These are phyloP conservation scores for Sesbania bispinosa DNA, from an alignment of 306 rosid genomes.

Conservation along the genomic window DNA sequence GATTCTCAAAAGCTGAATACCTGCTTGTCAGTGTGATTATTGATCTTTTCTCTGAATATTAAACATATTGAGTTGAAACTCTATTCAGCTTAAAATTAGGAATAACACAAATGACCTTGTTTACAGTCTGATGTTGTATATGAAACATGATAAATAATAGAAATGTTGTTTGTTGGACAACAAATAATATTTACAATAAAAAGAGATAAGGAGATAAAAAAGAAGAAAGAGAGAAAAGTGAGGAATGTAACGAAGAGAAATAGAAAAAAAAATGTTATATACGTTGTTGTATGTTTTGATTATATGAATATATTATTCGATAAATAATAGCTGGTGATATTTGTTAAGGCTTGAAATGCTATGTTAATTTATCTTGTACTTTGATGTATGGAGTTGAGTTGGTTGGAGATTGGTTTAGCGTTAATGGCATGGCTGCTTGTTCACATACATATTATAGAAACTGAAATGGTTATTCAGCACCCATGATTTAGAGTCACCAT, in stretches of 20 bases:
- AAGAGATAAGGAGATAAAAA: too few species aligned
- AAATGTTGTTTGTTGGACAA: too few species aligned
- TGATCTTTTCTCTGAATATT: neutral
- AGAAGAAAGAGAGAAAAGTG: too few species aligned
- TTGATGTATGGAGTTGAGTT: neutral
- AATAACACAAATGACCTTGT: neutral
- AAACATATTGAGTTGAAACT: neutral
- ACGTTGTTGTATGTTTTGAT: too few species aligned
- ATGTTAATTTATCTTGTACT: neutral
- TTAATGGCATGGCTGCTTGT: neutral
- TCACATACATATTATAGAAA: neutral
- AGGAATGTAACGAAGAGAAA: too few species aligned
- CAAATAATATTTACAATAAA: too few species aligned
- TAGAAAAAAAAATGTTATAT: too few species aligned
- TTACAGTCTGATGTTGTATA: neutral
- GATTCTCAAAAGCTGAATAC: neutral
- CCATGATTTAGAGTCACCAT: neutral
- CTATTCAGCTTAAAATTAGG: neutral
- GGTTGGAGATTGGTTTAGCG: neutral
- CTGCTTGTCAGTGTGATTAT: neutral
- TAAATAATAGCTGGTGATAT: neutral
- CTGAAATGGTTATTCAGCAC: neutral
- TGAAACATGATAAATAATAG: neutral
- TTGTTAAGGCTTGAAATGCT: conserved; percentile 6
- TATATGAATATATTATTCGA: too few species aligned